Evolutionary conservation across 2,329 filamentous ascomycete genomes (phyloP).

Genomic region (Neonectria magnoliae): DNA sequence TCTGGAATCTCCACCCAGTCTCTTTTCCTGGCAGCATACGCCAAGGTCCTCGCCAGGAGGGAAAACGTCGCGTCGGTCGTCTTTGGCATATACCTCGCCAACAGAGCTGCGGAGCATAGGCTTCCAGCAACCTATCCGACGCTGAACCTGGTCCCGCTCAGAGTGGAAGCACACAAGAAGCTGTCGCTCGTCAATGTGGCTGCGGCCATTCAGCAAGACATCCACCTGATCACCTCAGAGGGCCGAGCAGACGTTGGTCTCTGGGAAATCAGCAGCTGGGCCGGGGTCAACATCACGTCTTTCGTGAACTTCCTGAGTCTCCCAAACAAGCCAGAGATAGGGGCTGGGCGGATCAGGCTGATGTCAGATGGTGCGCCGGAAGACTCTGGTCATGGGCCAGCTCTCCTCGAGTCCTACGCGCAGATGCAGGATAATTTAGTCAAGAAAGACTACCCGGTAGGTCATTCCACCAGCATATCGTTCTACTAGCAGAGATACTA

Average conservation of each 20-base stretch:
- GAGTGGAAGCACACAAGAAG: conserved; percentile 54
- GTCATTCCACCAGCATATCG: conserved; percentile 7
- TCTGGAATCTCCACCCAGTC: conserved; percentile 76
- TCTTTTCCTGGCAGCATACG: conserved; percentile 78
- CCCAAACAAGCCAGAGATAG: conserved; percentile 41
- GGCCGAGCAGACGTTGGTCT: conserved; percentile 68
- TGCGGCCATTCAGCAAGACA: conserved; percentile 71
- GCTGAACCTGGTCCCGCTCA: conserved; percentile 80
- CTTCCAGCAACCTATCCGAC: conserved; percentile 70
- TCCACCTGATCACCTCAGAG: conserved; percentile 66
- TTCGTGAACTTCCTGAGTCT: conserved; percentile 85
- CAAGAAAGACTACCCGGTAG: conserved; percentile 43
- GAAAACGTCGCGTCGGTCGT: conserved; percentile 58
- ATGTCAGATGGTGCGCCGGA: conserved; percentile 3
- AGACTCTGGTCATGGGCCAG: not conserved
- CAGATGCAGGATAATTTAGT: conserved; percentile 39
- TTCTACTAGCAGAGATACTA: not conserved
- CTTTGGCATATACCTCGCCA: conserved; percentile 86
- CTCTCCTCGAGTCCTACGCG: conserved; percentile 10
- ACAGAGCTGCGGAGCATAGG: conserved; percentile 67
- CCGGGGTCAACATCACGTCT: conserved; percentile 72
- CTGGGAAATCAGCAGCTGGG: conserved; percentile 80
- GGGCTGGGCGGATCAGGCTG: conserved; percentile 14
- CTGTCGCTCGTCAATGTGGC: conserved; percentile 62
- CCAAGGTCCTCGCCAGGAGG: conserved; percentile 53